Conservation (phyloP, 306 rosid genomes). For the Corylus heterophylla region DNA sequence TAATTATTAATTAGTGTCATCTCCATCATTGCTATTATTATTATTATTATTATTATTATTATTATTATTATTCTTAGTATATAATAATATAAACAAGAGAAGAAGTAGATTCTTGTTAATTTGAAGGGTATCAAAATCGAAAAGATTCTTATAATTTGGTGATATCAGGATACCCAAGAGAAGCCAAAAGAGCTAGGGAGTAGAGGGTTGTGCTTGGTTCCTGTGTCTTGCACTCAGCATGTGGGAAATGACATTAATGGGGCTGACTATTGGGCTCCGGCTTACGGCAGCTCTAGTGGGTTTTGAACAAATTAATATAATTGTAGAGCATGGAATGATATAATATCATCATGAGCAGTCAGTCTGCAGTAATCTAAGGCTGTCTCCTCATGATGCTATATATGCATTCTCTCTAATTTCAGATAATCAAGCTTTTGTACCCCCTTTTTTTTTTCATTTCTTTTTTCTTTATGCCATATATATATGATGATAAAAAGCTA, state of each 20-base stretch:
- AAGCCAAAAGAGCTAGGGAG: conserved; percentile 64
- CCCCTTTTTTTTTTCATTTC: too few species aligned
- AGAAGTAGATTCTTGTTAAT: not conserved
- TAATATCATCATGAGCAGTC: conserved; percentile 77
- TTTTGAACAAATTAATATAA: conserved; percentile 24
- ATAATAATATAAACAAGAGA: too few species aligned
- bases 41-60: too few species aligned
- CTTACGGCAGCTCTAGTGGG: conserved; percentile 41
- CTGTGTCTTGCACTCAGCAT: conserved; percentile 70
- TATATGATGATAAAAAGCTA: not conserved
- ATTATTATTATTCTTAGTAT: too few species aligned
- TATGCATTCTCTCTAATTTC: conserved; percentile 3
- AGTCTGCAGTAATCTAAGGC: conserved; percentile 49
- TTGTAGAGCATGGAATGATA: conserved; percentile 9
- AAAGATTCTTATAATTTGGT: not conserved
- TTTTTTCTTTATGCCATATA: not conserved
- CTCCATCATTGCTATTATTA: conserved; percentile 30
- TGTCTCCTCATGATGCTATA: conserved; percentile 87
- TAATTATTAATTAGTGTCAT: conserved; percentile 24
- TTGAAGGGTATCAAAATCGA: not conserved
- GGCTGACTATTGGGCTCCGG: conserved; percentile 85
- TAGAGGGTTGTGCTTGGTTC: conserved; percentile 83
- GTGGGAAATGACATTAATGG: conserved; percentile 70
- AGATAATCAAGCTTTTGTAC: not conserved
- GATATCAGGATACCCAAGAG: conserved; percentile 34